Evolutionary conservation across 1,284 basidiomycete species (phyloP).

Genomic region (Ganoderma multipileum): DNA sequence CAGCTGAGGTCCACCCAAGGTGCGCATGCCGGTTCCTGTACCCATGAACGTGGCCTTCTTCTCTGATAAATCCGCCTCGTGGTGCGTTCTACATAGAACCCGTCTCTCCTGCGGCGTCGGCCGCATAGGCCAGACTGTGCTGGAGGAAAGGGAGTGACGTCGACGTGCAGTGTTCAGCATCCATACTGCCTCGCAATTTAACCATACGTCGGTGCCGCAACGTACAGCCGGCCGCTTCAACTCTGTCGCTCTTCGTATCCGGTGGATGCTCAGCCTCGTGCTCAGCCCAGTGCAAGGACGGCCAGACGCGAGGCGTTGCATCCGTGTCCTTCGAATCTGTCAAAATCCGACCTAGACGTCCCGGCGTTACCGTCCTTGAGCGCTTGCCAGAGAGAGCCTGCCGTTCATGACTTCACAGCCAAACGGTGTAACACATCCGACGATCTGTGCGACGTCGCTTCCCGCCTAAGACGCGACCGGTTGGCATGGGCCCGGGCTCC

Average conservation of each 20-base stretch:
- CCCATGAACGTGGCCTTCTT: constrained; percentile 10
- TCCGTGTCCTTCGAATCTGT: background rate
- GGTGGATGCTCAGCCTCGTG: background rate
- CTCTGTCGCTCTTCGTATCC: background rate
- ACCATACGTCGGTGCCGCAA: constrained; percentile 22
- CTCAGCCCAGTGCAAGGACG: background rate
- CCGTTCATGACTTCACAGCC: background rate
- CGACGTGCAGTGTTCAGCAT: constrained; percentile 1
- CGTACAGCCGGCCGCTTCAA: constrained; percentile 2
- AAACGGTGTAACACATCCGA: background rate
- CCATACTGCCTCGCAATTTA: constrained; percentile 24
- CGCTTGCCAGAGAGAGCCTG: background rate
- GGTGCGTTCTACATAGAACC: background rate
- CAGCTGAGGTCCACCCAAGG: background rate
- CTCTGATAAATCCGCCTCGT: constrained; percentile 18
- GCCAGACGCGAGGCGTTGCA: background rate
- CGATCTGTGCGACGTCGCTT: constrained; percentile 5
- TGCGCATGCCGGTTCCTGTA: background rate
- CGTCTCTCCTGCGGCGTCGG: constrained; percentile 18
- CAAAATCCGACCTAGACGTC: background rate
- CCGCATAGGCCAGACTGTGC: background rate
- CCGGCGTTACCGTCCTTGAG: background rate
- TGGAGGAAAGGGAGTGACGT: constrained; percentile 18
- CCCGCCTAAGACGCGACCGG: background rate
- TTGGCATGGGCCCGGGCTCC: constrained; percentile 1